Evolutionary conservation across 306 rosid species (phyloP), one percentile per base, ranked within the genome.

Genomic region (Abrus precatorius): DNA sequence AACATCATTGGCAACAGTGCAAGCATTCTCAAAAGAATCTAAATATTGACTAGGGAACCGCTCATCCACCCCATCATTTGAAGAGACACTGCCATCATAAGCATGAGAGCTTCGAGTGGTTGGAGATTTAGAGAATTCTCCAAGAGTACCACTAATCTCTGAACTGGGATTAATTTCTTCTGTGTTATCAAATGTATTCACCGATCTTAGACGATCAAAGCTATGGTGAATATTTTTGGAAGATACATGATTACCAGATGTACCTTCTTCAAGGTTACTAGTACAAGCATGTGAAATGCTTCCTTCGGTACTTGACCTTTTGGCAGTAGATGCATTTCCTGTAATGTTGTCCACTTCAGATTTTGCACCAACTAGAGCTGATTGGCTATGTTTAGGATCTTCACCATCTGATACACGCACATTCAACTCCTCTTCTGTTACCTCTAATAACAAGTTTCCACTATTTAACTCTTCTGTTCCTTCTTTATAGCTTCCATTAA

Each of bases 71-170:
- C 86, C 96, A 54, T 91, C 98, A 12, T 71, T 87, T 74, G 99
- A 93, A 64, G 97, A 93, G 61, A 90, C 38, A 59, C 97, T 95
- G 33, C 91, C 91, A 80, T 93, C 94, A 86, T 92, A 90, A 55
- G 94, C 93, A 77, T 72, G 87, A 62, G 66, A 84, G 76, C 90
- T 89, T 79, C 79, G 84, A 56, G 84, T 64, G 66, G 86, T 77
- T 72, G 97, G 82, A 32, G 87, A 92, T 86, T 81, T 88, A 36
- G 77, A 70, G 65, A 84, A 65, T 61, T 83, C 90, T 52, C 53
- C 79, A 33, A 57, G 77, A 30, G 79, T 45, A 56, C 75, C 86
- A 14, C 86, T 86, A 61, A 86, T 80, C 85, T 93, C 90, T 49
- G 87, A 77, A 85, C 79, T 68, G 11, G 74, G 84, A 87, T 75